phyloP scores from a whole-genome alignment of 345 rosid genomes.

The Crucihimalaya himalaica region DNA sequence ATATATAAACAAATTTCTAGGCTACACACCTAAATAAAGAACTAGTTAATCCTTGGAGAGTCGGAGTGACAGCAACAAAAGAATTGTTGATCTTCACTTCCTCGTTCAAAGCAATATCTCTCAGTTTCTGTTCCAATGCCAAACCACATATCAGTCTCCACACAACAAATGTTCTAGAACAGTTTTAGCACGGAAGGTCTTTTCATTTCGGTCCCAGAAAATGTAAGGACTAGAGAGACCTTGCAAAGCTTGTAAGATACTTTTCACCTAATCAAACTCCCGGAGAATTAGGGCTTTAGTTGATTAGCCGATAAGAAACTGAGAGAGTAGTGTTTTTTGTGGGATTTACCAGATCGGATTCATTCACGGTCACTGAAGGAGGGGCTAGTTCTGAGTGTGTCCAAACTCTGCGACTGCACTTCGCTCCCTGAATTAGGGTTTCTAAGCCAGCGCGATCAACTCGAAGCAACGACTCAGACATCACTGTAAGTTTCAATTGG shows the following conservation, averaged over 20 bases:
- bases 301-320: neutral
- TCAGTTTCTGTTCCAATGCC: conserved; percentile 54
- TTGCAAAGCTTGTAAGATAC: conserved; percentile 72
- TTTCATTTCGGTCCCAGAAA: conserved; percentile 55
- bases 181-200: conserved; percentile 45
- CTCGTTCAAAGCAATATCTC: conserved; percentile 80
- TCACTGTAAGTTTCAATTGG: neutral
- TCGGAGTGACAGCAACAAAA: conserved; percentile 48
- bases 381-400: neutral
- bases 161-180: neutral
- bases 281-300: neutral
- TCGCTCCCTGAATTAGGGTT: conserved; percentile 28
- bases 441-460: conserved; percentile 44
- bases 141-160: conserved; percentile 29
- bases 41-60: conserved; percentile 76
- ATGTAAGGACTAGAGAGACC: conserved; percentile 70
- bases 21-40: conserved; percentile 70
- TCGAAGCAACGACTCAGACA: conserved; percentile 29
- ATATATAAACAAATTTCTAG: neutral
- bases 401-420: conserved; percentile 25
- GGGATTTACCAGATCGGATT: conserved; percentile 58
- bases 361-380: conserved; percentile 50
- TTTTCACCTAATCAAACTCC: conserved; percentile 47
- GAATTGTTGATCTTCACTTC: conserved; percentile 63
- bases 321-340: neutral